Evolutionary conservation across 805 yeast species (phyloP), one percentile per base, ranked within the genome.

Genomic region (Candida yuanshanica): DNA sequence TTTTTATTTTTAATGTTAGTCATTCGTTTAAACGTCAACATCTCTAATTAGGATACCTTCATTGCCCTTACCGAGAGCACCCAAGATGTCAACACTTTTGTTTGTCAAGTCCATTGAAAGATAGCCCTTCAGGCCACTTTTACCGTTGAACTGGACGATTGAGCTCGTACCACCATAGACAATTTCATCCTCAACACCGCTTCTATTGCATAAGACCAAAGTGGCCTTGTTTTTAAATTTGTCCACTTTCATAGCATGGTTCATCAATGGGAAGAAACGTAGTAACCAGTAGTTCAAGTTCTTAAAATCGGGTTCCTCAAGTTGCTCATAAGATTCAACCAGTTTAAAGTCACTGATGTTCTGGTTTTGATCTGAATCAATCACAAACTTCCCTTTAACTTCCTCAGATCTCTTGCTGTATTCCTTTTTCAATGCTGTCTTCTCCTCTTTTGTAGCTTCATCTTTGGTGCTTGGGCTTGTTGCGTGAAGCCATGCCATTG

Each of bases 401-500:
- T 46, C 29, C 14, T 55, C 58, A 23, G 38, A 39, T 21, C 38
- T 44, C 2, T 36, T 35, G 14, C 43, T 32, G 24, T 33, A 38
- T 29, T 39, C 41, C 36, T 44, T 22, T 29, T 49, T 37, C 29
- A 33, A 8, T 29, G 36, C 25, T 55, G 45, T 31, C 56, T 59
- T 20, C 37, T 38, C 39, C 1, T 43, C 43, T 3, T 18, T 27
- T 1, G 46, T 32, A 5, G 39, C 35, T 48, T 54, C 58, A 10
- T 56, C 52, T 13, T 50, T 48, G 27, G 62, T 53, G 47, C 70
- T 66, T 1, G 59, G 59, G 1, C 88, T 74, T 35, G 63, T 55
- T 0, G 75, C 65, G 31, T 75, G 71, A 47, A 87, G 66, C 97
- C 97, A 90, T 0, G 95, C 95, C 75, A 84, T 88, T 2, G 96